Conservation (phyloP, 2,329 filamentous ascomycete genomes). For the Neonectria hederae region DNA sequence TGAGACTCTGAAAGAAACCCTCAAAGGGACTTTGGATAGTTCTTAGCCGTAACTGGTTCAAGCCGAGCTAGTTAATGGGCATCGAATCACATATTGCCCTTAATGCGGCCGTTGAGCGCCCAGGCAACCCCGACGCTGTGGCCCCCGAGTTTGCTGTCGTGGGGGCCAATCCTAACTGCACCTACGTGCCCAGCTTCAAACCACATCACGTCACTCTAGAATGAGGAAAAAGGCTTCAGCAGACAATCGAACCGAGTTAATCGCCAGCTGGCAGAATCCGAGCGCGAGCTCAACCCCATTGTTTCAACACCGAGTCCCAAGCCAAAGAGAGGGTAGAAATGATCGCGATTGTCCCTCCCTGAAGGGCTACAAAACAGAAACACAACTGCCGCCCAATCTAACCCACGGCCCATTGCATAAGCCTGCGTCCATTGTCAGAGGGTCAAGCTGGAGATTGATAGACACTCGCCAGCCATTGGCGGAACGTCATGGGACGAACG, state of each 20-base stretch:
- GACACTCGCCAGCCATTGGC: constrained; percentile 58
- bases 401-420: neutral
- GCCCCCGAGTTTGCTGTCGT: neutral
- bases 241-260: constrained; percentile 2
- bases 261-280: constrained; percentile 14
- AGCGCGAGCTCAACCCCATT: constrained; percentile 26
- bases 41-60: neutral
- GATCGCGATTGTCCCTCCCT: neutral
- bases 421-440: neutral
- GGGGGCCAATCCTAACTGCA: neutral
- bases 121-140: neutral
- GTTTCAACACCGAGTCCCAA: constrained; percentile 5
- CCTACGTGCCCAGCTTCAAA: neutral
- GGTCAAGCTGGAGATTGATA: neutral
- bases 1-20: neutral
- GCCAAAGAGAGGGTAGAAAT: neutral
- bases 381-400: neutral
- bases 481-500: constrained; percentile 61
- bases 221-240: neutral
- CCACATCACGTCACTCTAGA: neutral
- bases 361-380: neutral
- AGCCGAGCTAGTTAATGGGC: no score
- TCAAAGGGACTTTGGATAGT: neutral
- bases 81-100: neutral
- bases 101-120: neutral